A percentile compares a stretch with the other conserved stretches of the same genome.
Conservation (phyloP, 2,329 filamentous ascomycete species). For the Ceratocystis eucalypticola region DNA sequence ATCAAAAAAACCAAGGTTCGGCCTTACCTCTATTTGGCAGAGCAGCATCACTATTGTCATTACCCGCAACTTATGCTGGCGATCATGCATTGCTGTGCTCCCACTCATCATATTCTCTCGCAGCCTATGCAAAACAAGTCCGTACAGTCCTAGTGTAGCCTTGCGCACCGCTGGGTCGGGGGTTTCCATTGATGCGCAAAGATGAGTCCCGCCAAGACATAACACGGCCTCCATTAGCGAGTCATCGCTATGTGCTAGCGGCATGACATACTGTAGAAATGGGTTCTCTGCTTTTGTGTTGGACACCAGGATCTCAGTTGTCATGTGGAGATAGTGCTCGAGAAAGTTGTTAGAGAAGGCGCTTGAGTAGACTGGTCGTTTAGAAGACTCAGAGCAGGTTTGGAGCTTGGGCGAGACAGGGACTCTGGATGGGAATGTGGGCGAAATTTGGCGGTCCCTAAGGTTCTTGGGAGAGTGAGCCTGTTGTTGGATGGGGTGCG, state of each 20-base stretch:
- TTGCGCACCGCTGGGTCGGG: slow-evolving; percentile 13
- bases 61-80: slow-evolving; percentile 15
- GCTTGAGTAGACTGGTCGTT: slow-evolving; percentile 10
- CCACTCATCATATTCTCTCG: slow-evolving; percentile 16
- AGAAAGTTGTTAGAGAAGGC: slow-evolving; percentile 17
- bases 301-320: slow-evolving; percentile 18
- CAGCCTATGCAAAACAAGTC: slow-evolving; percentile 12
- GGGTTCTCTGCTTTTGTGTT: slow-evolving; percentile 18
- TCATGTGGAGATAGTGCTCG: slow-evolving; percentile 18
- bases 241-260: slow-evolving; percentile 17
- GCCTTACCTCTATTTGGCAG: slow-evolving; percentile 17
- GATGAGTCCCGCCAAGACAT: slow-evolving; percentile 17
- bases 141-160: slow-evolving; percentile 16
- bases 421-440: neutral
- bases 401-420: slow-evolving; percentile 12
- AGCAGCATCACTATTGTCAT: slow-evolving; percentile 19
- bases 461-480: neutral
- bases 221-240: slow-evolving; percentile 18
- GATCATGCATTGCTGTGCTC: neutral
- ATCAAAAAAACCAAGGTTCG: neutral
- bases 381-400: slow-evolving; percentile 9
- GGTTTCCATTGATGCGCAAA: slow-evolving; percentile 18
- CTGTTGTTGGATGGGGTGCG: neutral
- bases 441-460: neutral
- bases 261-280: slow-evolving; percentile 18